These are phyloP conservation scores for Angophora floribunda DNA, from an alignment of 345 rosid species.

Conservation along the genomic window DNA sequence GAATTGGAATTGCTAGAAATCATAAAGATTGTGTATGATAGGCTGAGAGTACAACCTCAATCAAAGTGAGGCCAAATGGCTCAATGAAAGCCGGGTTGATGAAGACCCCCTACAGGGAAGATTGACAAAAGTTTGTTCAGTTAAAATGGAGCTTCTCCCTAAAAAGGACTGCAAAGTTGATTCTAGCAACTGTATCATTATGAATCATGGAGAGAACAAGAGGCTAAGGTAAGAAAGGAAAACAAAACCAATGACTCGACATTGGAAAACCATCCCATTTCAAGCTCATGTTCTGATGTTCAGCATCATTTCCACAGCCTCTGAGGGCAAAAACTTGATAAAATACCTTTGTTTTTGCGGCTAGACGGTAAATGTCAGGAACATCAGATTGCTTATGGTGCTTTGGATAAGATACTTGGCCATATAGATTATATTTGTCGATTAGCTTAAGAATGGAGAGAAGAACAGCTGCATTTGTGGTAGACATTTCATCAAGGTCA, in stretches of 20 bases:
- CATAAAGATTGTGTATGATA: background rate
- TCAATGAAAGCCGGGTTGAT: constrained; percentile 89
- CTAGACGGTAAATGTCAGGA: constrained; percentile 93
- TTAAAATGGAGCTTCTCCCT: background rate
- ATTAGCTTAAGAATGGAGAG: constrained; percentile 91
- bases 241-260: background rate
- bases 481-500: constrained; percentile 96
- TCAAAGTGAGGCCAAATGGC: constrained; percentile 86
- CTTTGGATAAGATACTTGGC: constrained; percentile 98
- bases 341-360: constrained; percentile 91
- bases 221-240: background rate
- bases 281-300: background rate
- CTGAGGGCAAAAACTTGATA: background rate
- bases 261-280: background rate
- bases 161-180: background rate
- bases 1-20: background rate
- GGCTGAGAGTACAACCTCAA: constrained; percentile 44
- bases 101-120: constrained; percentile 61
- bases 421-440: constrained; percentile 95
- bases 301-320: background rate
- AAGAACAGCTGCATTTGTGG: constrained; percentile 87
- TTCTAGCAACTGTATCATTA: background rate
- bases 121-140: background rate
- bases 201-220: background rate
- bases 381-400: constrained; percentile 97